phyloP scores from a whole-genome alignment of 2,329 filamentous ascomycete species.

The Talaromyces sp. region DNA sequence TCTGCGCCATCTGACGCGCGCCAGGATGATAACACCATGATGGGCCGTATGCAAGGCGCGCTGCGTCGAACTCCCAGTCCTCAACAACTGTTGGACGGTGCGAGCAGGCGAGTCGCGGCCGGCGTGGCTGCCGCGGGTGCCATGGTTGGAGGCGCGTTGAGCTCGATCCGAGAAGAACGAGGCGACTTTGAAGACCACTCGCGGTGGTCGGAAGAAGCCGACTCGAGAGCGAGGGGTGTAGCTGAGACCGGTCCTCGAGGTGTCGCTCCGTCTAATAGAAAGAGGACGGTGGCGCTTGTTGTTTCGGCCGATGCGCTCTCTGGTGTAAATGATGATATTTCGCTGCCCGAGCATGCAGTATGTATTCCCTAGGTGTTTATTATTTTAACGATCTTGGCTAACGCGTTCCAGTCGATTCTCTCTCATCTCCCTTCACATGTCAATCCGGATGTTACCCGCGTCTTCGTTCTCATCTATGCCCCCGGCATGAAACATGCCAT shows the following conservation, averaged over 20 bases:
- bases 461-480: constrained; percentile 87
- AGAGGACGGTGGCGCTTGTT: constrained; percentile 80
- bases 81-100: constrained; percentile 79
- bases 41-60: constrained; percentile 72
- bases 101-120: constrained; percentile 72
- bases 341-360: constrained; percentile 74
- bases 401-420: constrained; percentile 63
- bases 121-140: constrained; percentile 78
- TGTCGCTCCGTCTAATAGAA: constrained; percentile 42
- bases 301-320: constrained; percentile 69
- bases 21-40: constrained; percentile 54
- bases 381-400: neutral
- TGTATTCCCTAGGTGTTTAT: constrained; percentile 28
- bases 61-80: constrained; percentile 78
- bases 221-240: constrained; percentile 50
- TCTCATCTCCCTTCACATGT: constrained; percentile 78
- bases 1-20: constrained; percentile 29
- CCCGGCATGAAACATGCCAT: constrained; percentile 65
- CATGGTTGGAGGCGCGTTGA: constrained; percentile 73
- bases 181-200: constrained; percentile 78
- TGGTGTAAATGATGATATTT: constrained; percentile 52
- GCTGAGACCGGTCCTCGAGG: constrained; percentile 20
- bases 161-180: constrained; percentile 76
- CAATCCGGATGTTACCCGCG: constrained; percentile 65
- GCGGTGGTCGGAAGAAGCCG: constrained; percentile 86